Percentiles rank a stretch among this genome's conserved stretches.
Conservation (phyloP, 1,284 basidiomycete species). For the Cutaneotrichosporon sp. region DNA sequence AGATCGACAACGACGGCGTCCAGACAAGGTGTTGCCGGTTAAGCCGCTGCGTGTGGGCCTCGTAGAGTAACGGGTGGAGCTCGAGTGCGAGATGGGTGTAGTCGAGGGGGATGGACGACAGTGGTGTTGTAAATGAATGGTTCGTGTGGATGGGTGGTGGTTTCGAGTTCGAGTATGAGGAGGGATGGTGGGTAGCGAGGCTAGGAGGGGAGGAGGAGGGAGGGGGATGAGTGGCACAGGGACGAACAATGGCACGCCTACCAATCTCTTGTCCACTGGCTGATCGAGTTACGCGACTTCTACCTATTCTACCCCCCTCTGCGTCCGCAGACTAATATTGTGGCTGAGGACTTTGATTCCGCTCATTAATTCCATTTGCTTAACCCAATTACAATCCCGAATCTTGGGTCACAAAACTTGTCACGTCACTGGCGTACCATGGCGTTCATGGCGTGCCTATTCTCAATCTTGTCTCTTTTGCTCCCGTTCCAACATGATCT, state of each 20-base stretch:
- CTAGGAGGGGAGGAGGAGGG: not conserved
- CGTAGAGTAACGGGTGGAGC: not conserved
- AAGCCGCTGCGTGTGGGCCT: conserved; percentile 1
- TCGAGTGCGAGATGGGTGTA: not conserved
- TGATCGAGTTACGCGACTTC: not conserved
- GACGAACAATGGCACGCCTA: not conserved
- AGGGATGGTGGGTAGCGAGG: not conserved
- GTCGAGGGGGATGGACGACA: not conserved
- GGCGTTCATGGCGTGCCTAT: not conserved
- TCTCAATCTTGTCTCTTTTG: not conserved
- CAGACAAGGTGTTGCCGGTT: conserved; percentile 4
- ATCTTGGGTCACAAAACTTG: not conserved
- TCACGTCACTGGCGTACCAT: not conserved
- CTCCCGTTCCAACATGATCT: not conserved
- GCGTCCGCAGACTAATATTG: too few relatives aligned
- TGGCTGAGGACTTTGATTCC: not conserved
- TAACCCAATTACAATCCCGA: not conserved
- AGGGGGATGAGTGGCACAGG: not conserved
- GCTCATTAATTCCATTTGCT: not conserved
- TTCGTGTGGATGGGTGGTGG: not conserved
- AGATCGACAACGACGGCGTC: conserved; percentile 7
- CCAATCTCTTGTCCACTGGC: not conserved
- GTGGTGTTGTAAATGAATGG: not conserved
- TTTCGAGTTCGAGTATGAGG: not conserved
- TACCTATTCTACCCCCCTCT: too few relatives aligned